Evolutionary conservation across 495 filamentous ascomycete species (phyloP), one percentile per base, ranked within the genome.

Genomic region (Bacidia rubella): DNA sequence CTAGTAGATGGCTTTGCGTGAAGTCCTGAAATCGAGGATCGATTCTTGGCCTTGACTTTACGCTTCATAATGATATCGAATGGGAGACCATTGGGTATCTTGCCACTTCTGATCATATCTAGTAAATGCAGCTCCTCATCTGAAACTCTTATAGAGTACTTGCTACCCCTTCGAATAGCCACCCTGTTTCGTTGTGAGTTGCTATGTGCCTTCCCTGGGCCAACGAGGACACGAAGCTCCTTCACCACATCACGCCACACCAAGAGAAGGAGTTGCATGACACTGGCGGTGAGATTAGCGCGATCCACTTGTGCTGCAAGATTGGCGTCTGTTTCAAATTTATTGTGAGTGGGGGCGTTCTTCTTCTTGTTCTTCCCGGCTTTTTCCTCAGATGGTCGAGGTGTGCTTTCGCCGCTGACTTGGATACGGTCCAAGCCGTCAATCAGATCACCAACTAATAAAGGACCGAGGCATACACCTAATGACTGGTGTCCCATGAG

Each of bases 401-500:
- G 66, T 57, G 9, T 72, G 47, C n/a, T 41, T 71, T 59, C 7
- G 62, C 71, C 51, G 62, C 53, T 22, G 64, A 66, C 51, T 61
- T 48, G 51, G 5, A 35, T 7, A 5, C 29, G 29, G 57, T 66
- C 63, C 68, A 72, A 32, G 50, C 65, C 57, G 49, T 71, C 64
- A 24, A 78, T 66, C 27, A 77, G 58, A 44, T 83, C 74, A 5
- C 78, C 77, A 15, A 82, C 62, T 11, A 85, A 64, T 0, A 85
- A 66, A 11, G 81, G 81, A 0, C 78, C 81, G 62, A 85, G 82
- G 17, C 83, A 63, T 40, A 82, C 78, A 3, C 80, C 74, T 41
- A 85, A 61, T 15, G 81, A 68, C 47, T 70, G 74, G 60, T 81
- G 82, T 32, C 74, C 77, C 79, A 84, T 81, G 19, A 79, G 52